phyloP scores from a whole-genome alignment of 1,284 basidiomycete species.

The Pterula multifida region DNA sequence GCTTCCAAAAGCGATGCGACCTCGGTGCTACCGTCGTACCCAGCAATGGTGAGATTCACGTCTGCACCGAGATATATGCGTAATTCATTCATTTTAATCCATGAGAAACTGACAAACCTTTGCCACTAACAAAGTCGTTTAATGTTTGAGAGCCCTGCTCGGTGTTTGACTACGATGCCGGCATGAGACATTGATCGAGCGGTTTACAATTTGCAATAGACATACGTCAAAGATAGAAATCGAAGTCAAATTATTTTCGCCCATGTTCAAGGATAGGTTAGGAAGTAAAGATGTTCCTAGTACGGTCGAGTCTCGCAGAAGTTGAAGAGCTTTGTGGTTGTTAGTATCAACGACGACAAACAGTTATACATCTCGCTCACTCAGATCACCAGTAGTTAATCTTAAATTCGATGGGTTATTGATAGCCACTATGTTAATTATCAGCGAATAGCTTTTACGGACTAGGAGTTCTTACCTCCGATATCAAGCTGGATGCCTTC shows the following conservation, averaged over 20 bases:
- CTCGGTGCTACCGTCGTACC: conserved; percentile 50
- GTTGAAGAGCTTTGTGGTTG: conserved; percentile 32
- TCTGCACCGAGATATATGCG: conserved; percentile 23
- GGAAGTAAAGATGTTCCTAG: conserved; percentile 52
- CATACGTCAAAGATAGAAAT: conserved; percentile 37
- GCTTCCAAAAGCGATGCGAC: conserved; percentile 50
- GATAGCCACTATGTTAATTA: conserved; percentile 35
- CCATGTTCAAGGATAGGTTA: conserved; percentile 43
- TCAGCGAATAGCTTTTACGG: not conserved
- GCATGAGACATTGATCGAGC: conserved; percentile 3
- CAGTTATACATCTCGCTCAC: conserved; percentile 22
- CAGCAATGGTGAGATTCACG: conserved; percentile 39
- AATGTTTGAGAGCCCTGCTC: conserved; percentile 55
- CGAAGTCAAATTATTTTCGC: conserved; percentile 42
- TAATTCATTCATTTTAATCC: conserved; percentile 9
- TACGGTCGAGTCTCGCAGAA: conserved; percentile 36
- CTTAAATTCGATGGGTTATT: conserved; percentile 65
- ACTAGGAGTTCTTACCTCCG: conserved; percentile 23
- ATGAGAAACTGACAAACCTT: conserved; percentile 20
- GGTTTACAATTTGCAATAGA: not conserved
- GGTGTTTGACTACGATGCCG: conserved; percentile 40
- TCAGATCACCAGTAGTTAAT: conserved; percentile 45
- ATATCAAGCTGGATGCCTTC: conserved; percentile 53
- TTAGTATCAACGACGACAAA: conserved; percentile 4
- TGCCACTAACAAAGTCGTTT: conserved; percentile 58